phyloP scores from a whole-genome alignment of 2,329 filamentous ascomycete genomes.

The Pseudogymnoascus sp. region DNA sequence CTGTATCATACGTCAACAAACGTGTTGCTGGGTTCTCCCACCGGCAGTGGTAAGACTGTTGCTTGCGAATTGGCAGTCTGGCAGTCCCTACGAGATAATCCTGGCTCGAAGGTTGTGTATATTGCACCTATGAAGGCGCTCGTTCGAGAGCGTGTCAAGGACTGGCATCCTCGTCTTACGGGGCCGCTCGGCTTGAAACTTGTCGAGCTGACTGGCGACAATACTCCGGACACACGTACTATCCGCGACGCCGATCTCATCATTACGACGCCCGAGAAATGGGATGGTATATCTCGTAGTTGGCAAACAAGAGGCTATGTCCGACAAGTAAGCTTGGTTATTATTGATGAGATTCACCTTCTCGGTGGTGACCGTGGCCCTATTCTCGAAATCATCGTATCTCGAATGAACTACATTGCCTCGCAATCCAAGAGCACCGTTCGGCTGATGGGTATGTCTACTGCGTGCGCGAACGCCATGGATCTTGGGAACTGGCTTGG shows the following conservation, averaged over 20 bases:
- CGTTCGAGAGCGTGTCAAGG: constrained; percentile 89
- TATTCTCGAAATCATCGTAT: constrained; percentile 94
- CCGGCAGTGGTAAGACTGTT: constrained; percentile 94
- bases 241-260: constrained; percentile 96
- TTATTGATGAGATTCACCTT: constrained; percentile 97
- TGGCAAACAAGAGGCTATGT: constrained; percentile 98
- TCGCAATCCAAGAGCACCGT: constrained; percentile 85
- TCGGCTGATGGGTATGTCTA: constrained; percentile 95
- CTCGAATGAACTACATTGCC: constrained; percentile 96
- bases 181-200: constrained; percentile 77
- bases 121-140: constrained; percentile 99
- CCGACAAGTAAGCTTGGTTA: constrained; percentile 85
- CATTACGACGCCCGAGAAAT: constrained; percentile 98
- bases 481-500: constrained; percentile 95
- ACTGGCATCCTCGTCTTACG: constrained; percentile 80
- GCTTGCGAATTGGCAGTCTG: constrained; percentile 97
- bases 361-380: constrained; percentile 94
- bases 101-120: constrained; percentile 95
- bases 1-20: constrained; percentile 89
- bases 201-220: constrained; percentile 94
- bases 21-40: constrained; percentile 88
- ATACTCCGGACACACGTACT: constrained; percentile 91
- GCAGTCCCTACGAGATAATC: constrained; percentile 94
- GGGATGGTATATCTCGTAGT: constrained; percentile 97
- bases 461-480: constrained; percentile 88